Percentiles rank a stretch among this genome's conserved stretches.
Conservation (phyloP, 2,329 filamentous ascomycete species). For the Aspergillus transmontanensis region DNA sequence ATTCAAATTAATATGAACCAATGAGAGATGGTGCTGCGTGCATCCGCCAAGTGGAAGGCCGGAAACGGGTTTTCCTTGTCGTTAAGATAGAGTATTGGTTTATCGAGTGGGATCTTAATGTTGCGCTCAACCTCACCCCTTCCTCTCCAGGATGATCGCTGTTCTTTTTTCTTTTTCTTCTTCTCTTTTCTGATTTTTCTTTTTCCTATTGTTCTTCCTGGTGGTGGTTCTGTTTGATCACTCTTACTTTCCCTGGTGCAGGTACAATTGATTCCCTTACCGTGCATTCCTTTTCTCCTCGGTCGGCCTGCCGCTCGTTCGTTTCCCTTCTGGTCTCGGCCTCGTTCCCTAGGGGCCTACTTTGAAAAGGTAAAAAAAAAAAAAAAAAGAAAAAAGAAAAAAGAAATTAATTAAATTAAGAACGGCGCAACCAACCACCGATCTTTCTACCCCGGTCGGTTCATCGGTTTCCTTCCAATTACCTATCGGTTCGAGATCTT, state of each 20-base stretch:
- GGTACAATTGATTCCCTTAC: not conserved
- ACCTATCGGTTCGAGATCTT: slow-evolving; percentile 4
- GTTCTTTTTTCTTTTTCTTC: not conserved
- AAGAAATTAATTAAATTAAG: slow-evolving; percentile 8
- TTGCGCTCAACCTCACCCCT: slow-evolving; percentile 3
- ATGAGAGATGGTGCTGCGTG: not conserved
- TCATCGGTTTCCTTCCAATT: slow-evolving; percentile 4
- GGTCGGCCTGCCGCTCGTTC: slow-evolving; percentile 20
- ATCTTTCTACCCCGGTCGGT: not conserved
- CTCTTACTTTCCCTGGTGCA: slow-evolving; percentile 1
- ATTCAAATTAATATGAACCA: too few relatives aligned
- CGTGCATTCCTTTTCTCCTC: slow-evolving; percentile 2
- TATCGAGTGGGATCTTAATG: not conserved
- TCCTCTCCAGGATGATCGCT: not conserved
- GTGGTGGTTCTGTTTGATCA: not conserved
- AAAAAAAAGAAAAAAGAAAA: slow-evolving; percentile 8
- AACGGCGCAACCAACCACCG: slow-evolving; percentile 9
- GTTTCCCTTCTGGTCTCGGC: slow-evolving; percentile 9
- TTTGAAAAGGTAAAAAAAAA: slow-evolving; percentile 2
- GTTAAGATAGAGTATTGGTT: not conserved
- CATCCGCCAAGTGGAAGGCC: not conserved
- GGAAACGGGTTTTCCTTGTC: not conserved
- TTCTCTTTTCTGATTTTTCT: not conserved
- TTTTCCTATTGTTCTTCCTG: not conserved
- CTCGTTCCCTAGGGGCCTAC: slow-evolving; percentile 11